Percentiles rank a stretch among this genome's conserved stretches.
These are phyloP conservation scores for Hagleromyces aurorensis DNA, from an alignment of 805 yeast species.

Conservation along the genomic window DNA sequence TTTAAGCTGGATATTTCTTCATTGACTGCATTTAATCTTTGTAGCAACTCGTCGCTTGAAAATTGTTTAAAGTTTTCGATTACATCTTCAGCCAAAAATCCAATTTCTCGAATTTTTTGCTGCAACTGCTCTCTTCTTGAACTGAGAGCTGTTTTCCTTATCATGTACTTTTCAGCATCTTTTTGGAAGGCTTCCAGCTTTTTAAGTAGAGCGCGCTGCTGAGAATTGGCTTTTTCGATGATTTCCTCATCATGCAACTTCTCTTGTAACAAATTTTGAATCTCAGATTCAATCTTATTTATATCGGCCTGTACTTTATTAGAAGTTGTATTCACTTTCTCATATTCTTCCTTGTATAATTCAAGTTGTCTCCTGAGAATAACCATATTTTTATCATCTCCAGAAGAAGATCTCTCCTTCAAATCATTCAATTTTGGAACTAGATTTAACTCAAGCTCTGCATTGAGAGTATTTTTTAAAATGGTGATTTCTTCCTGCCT, in stretches of 20 bases:
- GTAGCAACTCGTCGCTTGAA: constrained; percentile 46
- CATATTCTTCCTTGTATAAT: constrained; percentile 22
- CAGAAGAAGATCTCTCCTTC: constrained; percentile 14
- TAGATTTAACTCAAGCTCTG: constrained; percentile 53
- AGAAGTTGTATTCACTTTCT: no score
- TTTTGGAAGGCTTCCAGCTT: constrained; percentile 56
- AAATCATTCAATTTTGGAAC: constrained; percentile 44
- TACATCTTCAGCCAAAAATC: constrained; percentile 85
- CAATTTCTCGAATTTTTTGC: constrained; percentile 68
- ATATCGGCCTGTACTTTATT: constrained; percentile 30
- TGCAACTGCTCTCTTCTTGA: constrained; percentile 65
- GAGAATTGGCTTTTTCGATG: constrained; percentile 45
- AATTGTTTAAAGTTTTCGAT: constrained; percentile 41
- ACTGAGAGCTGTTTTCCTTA: constrained; percentile 51
- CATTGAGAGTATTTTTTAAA: constrained; percentile 32
- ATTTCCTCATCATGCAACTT: constrained; percentile 31
- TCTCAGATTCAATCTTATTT: constrained; percentile 18
- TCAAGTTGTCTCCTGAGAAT: constrained; percentile 11
- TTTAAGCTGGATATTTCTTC: constrained; percentile 53
- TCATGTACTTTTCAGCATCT: constrained; percentile 53
- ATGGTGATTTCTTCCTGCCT: constrained; percentile 18
- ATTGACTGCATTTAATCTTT: constrained; percentile 45
- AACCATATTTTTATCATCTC: constrained; percentile 14
- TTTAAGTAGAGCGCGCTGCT: constrained; percentile 46
- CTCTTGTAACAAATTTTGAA: constrained; percentile 23